phyloP scores from a whole-genome alignment of 495 filamentous ascomycete species.

The Monascus purpureus region DNA sequence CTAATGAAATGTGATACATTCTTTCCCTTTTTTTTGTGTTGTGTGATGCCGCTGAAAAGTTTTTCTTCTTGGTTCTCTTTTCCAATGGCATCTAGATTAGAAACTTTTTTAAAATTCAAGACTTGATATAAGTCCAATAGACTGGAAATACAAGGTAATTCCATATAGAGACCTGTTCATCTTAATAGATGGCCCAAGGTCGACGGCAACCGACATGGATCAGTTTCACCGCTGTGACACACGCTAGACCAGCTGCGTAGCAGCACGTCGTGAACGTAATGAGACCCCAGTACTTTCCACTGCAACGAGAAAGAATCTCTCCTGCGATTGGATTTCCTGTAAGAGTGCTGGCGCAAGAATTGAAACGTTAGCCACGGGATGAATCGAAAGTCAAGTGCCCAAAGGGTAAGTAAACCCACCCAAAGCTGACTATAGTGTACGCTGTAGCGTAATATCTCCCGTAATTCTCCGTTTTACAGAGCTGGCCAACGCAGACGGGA shows the following conservation, averaged over 20 bases:
- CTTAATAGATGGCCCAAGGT: constrained; percentile 25
- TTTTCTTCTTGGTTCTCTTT: too few relatives aligned
- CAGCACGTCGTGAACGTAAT: constrained; percentile 53
- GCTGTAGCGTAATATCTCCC: constrained; percentile 76
- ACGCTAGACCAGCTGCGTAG: constrained; percentile 46
- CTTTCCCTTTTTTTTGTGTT: too few relatives aligned
- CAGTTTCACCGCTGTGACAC: constrained; percentile 47
- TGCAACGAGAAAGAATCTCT: constrained; percentile 41
- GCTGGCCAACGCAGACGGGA: constrained; percentile 81
- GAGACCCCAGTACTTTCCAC: constrained; percentile 45
- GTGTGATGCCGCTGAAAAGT: too few relatives aligned
- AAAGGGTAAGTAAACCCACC: constrained; percentile 29
- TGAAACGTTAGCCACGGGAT: constrained; percentile 10
- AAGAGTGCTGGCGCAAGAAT: constrained; percentile 38
- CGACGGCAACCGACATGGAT: constrained; percentile 53
- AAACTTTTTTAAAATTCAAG: too few relatives aligned
- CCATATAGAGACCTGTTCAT: too few relatives aligned
- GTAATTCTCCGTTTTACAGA: constrained; percentile 76
- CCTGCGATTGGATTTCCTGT: constrained; percentile 85
- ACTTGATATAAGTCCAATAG: too few relatives aligned
- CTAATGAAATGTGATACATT: too few relatives aligned
- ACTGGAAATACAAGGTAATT: too few relatives aligned
- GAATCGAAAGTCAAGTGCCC: background rate
- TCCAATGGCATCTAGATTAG: too few relatives aligned
- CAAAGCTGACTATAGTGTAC: constrained; percentile 83